Conservation (phyloP, 805 yeast genomes). For the Kodamaea sagamina region DNA sequence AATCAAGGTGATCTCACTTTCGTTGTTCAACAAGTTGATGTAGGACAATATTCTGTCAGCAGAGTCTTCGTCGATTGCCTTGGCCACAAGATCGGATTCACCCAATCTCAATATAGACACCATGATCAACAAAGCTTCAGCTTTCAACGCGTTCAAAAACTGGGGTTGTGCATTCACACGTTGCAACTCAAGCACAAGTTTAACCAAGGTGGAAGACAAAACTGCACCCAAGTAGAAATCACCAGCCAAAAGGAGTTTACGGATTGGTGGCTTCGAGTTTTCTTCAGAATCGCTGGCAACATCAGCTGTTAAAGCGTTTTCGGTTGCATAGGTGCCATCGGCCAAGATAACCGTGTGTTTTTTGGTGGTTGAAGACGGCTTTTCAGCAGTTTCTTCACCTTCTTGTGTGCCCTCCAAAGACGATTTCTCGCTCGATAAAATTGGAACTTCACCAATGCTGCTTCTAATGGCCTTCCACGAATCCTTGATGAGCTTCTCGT, state of each 20-base stretch:
- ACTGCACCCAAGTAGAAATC: conserved; percentile 91
- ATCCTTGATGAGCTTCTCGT: conserved; percentile 68
- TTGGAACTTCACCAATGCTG: conserved; percentile 89
- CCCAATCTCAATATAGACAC: conserved; percentile 91
- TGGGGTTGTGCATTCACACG: conserved; percentile 55
- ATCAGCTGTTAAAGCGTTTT: conserved; percentile 68
- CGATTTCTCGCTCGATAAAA: conserved; percentile 69
- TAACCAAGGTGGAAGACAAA: conserved; percentile 82
- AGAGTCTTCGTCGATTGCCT: conserved; percentile 92
- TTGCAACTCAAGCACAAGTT: conserved; percentile 76
- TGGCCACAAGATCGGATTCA: conserved; percentile 65
- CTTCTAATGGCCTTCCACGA: conserved; percentile 87
- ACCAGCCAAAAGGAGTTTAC: conserved; percentile 79
- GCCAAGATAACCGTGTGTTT: conserved; percentile 85
- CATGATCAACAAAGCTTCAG: conserved; percentile 91
- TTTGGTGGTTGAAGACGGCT: conserved; percentile 25
- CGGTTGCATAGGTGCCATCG: conserved; percentile 99
- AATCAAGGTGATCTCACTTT: conserved; percentile 51
- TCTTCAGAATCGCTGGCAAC: conserved; percentile 26
- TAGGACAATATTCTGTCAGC: conserved; percentile 92
- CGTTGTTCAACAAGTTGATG: conserved; percentile 74
- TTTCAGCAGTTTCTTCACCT: conserved; percentile 34
- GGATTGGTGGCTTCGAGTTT: conserved; percentile 65
- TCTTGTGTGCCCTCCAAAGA: conserved; percentile 23
- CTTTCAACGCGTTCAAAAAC: conserved; percentile 78